These are phyloP conservation scores for Cutaneotrichosporon sp. DNA, from an alignment of 1,284 basidiomycete genomes.

Conservation along the genomic window DNA sequence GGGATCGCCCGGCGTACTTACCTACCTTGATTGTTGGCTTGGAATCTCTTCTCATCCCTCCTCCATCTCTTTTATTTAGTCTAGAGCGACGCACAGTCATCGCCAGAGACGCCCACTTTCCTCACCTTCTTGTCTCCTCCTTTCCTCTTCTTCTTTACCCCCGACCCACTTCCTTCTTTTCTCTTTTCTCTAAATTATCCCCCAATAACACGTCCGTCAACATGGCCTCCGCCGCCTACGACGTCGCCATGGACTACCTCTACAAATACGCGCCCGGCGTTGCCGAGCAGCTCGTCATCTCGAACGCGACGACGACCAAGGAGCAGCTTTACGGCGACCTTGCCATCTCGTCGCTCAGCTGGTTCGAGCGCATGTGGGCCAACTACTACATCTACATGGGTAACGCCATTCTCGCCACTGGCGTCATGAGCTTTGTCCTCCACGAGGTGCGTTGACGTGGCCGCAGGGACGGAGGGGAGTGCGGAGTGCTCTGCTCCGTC, in stretches of 20 bases:
- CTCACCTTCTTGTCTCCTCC: background rate
- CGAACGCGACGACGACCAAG: slow-evolving; percentile 41
- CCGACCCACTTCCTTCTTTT: background rate
- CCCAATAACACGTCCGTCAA: background rate
- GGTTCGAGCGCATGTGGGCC: slow-evolving; percentile 75
- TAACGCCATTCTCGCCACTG: slow-evolving; percentile 90
- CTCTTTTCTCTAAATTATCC: background rate
- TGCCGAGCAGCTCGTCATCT: slow-evolving; percentile 36
- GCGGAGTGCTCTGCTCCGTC: background rate
- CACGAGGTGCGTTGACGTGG: slow-evolving; percentile 64
- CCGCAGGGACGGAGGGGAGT: background rate
- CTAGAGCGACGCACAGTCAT: background rate
- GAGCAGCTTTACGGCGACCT: slow-evolving; percentile 46
- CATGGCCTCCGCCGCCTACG: slow-evolving; percentile 27
- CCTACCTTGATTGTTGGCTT: too few species aligned
- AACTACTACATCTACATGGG: slow-evolving; percentile 77
- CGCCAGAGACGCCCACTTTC: background rate
- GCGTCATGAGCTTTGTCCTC: slow-evolving; percentile 85
- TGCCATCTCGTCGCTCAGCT: slow-evolving; percentile 64
- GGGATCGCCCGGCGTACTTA: too few species aligned
- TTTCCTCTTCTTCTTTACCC: background rate
- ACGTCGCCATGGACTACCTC: slow-evolving; percentile 36
- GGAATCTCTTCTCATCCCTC: too few species aligned
- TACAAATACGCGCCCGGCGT: slow-evolving; percentile 40
- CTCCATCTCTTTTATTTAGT: background rate